phyloP scores from a whole-genome alignment of 768 basidiomycete genomes.

The Kwoniella sp. region DNA sequence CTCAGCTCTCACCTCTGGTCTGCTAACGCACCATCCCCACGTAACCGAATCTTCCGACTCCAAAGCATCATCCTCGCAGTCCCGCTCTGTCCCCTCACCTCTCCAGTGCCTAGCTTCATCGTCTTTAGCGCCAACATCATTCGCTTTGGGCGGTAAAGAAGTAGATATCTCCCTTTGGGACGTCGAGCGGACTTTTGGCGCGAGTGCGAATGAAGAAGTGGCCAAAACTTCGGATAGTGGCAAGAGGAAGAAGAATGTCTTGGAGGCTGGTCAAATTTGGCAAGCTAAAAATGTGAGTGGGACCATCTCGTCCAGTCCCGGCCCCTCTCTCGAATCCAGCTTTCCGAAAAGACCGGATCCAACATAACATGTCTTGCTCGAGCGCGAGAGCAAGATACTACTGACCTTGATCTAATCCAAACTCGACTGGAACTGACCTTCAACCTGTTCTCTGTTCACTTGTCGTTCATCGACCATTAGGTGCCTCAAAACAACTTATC shows the following conservation, averaged over 20 bases:
- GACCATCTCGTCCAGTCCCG: too few relatives aligned
- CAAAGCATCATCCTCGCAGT: constrained; percentile 3
- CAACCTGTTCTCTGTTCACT: too few relatives aligned
- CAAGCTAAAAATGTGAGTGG: constrained; percentile 54
- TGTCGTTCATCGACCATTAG: too few relatives aligned
- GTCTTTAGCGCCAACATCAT: constrained; percentile 16
- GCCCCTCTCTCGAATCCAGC: too few relatives aligned
- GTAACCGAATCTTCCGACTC: not conserved
- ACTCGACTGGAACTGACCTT: too few relatives aligned
- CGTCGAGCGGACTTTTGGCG: constrained; percentile 46
- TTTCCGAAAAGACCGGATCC: too few relatives aligned
- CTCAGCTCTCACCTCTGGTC: constrained; percentile 30
- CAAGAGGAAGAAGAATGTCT: constrained; percentile 50
- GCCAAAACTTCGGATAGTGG: constrained; percentile 18
- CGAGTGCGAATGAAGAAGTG: constrained; percentile 21
- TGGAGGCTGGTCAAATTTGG: constrained; percentile 51
- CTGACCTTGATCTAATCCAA: too few relatives aligned
- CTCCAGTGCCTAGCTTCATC: constrained; percentile 34
- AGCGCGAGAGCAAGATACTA: too few relatives aligned
- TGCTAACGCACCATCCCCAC: constrained; percentile 17
- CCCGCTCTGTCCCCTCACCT: constrained; percentile 28
- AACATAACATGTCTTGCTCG: too few relatives aligned
- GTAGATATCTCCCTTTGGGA: constrained; percentile 53
- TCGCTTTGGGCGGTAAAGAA: constrained; percentile 53
- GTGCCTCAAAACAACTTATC: constrained; percentile 48